Base-by-base conservation (phyloP, 169 alveolate genomes). In the Perkinsus olseni region DNA sequence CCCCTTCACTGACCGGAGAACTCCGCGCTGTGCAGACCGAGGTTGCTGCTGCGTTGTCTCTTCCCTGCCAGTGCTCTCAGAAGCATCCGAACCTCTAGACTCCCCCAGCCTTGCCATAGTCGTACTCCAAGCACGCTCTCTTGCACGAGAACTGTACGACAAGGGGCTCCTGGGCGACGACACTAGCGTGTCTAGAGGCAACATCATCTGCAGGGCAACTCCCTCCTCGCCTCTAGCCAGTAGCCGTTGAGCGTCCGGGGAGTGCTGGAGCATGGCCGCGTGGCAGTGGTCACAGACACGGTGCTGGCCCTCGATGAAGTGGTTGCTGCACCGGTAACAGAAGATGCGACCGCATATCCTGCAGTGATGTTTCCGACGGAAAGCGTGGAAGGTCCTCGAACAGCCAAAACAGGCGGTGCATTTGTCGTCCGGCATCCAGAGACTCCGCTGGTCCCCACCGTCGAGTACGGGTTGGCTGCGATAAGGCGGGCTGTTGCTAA, bases 281-380 rank as follows among this genome's bases (percentile, higher is more conserved):
- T 38, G 50, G 92, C 93, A 91, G 74, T 91, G 62, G 38, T 91
- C 93, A 74, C 93, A 91, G 74, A 91, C 93, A 17, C 93, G 74
- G 39, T 51, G 74, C 24, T 39, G 74, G 74, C 62, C 62, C 40
- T 37, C 39, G 39, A 91, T 39, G 34, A 48, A 62, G 38, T 91
- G 93, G n/a, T 91, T 51, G 74, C 74, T 91, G 93, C 93, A 91
- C 8, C 74, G 74, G 28, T 37, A 13, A 37, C 93, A 91, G 39
- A 91, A 91, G 20, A 91, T 91, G 1, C 62, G 34, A 3, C 93
- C 93, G 34, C 93, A 91, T 11, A n/a, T 31, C 38, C 93, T 48
- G 50, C 93, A 91, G 93, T 91, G 93, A 31, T 91, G 93, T 45
- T 91, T 91, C 21, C 93, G 93, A 45, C 39, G 38, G 93, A 91